Percentiles rank a stretch among this genome's conserved stretches.
phyloP scores from a whole-genome alignment of 495 filamentous ascomycete genomes.

The Penicillium taxi region DNA sequence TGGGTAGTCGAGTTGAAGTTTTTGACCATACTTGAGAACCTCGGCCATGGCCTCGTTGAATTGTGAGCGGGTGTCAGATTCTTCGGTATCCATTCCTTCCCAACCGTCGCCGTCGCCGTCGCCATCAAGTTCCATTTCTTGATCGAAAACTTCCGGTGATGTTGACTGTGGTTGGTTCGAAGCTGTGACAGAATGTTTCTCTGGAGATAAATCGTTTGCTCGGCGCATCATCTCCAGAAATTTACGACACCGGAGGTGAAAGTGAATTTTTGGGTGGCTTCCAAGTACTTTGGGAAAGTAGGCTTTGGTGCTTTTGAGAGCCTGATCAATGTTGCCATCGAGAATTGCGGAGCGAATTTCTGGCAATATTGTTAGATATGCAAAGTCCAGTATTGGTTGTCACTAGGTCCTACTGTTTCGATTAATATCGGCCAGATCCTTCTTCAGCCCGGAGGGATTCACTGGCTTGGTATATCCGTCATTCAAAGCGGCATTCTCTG shows the following conservation, averaged over 20 bases:
- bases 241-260: slow-evolving; percentile 81
- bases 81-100: slow-evolving; percentile 50
- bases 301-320: slow-evolving; percentile 67
- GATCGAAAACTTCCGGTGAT: slow-evolving; percentile 47
- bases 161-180: slow-evolving; percentile 19
- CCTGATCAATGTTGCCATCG: slow-evolving; percentile 87
- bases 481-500: slow-evolving; percentile 58
- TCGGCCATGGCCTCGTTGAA: slow-evolving; percentile 54
- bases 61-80: slow-evolving; percentile 26
- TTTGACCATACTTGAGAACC: slow-evolving; percentile 72
- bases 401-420: slow-evolving; percentile 62
- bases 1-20: slow-evolving; percentile 66
- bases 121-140: slow-evolving; percentile 83
- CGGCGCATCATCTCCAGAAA: slow-evolving; percentile 94
- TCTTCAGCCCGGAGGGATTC: slow-evolving; percentile 62
- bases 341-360: slow-evolving; percentile 84
- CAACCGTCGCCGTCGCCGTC: slow-evolving; percentile 45
- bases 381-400: neutral
- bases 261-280: slow-evolving; percentile 83
- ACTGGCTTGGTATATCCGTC: slow-evolving; percentile 45
- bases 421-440: slow-evolving; percentile 81
- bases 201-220: slow-evolving; percentile 55
- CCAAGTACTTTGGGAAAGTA: slow-evolving; percentile 77
- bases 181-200: slow-evolving; percentile 14
- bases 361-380: slow-evolving; percentile 28